Evolutionary conservation across 2,329 filamentous ascomycete species (phyloP).

Genomic region (Cladophialophora chaetospira): DNA sequence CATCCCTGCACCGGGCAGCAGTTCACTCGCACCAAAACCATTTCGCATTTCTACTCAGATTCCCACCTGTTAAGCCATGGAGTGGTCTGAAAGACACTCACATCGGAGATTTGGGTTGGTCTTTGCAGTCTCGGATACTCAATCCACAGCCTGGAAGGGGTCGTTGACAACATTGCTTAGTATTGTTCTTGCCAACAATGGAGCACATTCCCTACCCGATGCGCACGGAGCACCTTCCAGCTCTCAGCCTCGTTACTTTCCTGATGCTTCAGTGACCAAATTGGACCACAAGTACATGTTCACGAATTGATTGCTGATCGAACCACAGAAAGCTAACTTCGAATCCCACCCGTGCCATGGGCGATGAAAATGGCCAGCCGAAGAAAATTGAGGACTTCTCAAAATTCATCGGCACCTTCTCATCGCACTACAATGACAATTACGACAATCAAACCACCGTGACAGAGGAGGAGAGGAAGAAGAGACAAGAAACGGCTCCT

Average conservation of each 20-base stretch:
- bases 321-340: too few relatives aligned
- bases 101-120: too few relatives aligned
- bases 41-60: too few relatives aligned
- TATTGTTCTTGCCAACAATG: not conserved
- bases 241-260: not conserved
- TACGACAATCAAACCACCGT: conserved; percentile 12
- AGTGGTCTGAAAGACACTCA: too few relatives aligned
- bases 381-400: conserved; percentile 16
- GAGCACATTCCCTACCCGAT: not conserved
- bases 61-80: too few relatives aligned
- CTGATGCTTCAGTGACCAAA: too few relatives aligned
- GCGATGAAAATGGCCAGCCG: not conserved
- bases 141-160: too few relatives aligned
- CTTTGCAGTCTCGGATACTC: too few relatives aligned
- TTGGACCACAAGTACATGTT: not conserved
- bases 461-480: conserved; percentile 10
- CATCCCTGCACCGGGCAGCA: too few relatives aligned
- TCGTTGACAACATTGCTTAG: too few relatives aligned
- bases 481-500: conserved; percentile 12
- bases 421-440: conserved; percentile 10
- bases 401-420: conserved; percentile 8
- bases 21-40: too few relatives aligned
- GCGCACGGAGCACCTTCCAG: not conserved
- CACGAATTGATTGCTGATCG: not conserved
- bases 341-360: too few relatives aligned